Evolutionary conservation across 2,329 filamentous ascomycete genomes (phyloP).

Genomic region (Talaromyces amestolkiae): DNA sequence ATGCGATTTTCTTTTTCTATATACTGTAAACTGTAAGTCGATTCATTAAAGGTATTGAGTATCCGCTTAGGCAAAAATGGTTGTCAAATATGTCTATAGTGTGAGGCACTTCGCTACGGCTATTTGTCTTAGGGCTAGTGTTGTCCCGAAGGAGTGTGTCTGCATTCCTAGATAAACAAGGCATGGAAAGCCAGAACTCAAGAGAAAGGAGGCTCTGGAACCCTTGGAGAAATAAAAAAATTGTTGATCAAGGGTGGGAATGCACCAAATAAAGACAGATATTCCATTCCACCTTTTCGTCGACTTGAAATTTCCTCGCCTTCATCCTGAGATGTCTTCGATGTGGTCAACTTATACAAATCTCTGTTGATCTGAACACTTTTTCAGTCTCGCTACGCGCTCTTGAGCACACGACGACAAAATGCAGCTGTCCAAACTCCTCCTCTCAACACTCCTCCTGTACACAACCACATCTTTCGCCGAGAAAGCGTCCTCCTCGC

Average conservation of each 20-base stretch:
- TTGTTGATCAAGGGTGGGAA: slow-evolving; percentile 5
- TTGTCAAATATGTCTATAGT: no score
- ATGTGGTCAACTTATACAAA: not conserved
- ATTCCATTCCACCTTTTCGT: not conserved
- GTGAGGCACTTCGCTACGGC: no score
- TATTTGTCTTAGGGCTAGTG: no score
- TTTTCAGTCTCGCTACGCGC: not conserved
- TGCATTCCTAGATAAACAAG: slow-evolving; percentile 9
- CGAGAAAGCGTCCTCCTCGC: not conserved
- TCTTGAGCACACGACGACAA: not conserved
- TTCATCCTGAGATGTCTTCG: not conserved
- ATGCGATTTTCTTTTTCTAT: no score
- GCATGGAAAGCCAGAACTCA: not conserved
- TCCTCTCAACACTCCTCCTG: slow-evolving; percentile 5
- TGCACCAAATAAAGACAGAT: slow-evolving; percentile 6
- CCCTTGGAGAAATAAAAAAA: not conserved
- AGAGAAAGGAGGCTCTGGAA: not conserved
- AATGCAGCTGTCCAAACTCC: slow-evolving; percentile 4
- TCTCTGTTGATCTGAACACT: not conserved
- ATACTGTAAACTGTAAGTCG: no score
- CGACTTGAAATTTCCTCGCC: not conserved
- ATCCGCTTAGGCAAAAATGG: no score
- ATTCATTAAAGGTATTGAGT: no score
- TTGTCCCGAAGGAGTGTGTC: not conserved
- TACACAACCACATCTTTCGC: not conserved